These are phyloP conservation scores for Colletotrichum spinosum DNA, from an alignment of 2,329 filamentous ascomycete species.

Conservation along the genomic window DNA sequence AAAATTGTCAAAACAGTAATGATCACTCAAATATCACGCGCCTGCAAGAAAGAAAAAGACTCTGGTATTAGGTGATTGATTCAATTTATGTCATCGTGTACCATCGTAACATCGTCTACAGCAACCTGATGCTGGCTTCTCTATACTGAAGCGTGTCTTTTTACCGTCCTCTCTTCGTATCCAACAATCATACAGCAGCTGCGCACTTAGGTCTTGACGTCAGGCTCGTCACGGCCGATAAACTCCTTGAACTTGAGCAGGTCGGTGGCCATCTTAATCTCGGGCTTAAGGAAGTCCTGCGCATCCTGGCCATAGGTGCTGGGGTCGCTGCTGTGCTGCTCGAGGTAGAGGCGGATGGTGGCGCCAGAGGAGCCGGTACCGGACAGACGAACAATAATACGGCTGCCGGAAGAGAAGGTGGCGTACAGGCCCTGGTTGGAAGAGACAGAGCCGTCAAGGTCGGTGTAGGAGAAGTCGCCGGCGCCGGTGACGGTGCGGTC, in stretches of 20 bases:
- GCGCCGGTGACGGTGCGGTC: constrained; percentile 87
- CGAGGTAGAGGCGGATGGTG: constrained; percentile 96
- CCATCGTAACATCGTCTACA: constrained; percentile 36
- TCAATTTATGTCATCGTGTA: constrained; percentile 37
- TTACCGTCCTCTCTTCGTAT: constrained; percentile 6
- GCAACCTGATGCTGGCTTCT: constrained; percentile 28
- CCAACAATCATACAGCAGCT: constrained; percentile 11
- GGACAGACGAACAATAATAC: constrained; percentile 93
- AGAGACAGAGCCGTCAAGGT: constrained; percentile 95
- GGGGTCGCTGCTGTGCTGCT: constrained; percentile 90
- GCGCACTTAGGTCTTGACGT: constrained; percentile 85
- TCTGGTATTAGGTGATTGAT: constrained; percentile 33
- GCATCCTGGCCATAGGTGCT: constrained; percentile 84
- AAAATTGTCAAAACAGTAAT: too few relatives aligned
- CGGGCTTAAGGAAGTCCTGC: constrained; percentile 92
- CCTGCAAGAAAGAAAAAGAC: neutral
- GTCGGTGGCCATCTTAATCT: constrained; percentile 85
- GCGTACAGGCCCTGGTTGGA: constrained; percentile 97
- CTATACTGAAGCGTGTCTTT: constrained; percentile 33
- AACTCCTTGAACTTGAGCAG: constrained; percentile 95
- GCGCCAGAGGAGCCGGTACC: constrained; percentile 95
- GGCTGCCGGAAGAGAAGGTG: constrained; percentile 93
- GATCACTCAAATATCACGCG: too few relatives aligned
- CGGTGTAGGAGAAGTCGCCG: constrained; percentile 97
- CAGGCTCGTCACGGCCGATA: constrained; percentile 90